Base-by-base conservation (phyloP, 345 rosid genomes). In the Brassica incana region DNA sequence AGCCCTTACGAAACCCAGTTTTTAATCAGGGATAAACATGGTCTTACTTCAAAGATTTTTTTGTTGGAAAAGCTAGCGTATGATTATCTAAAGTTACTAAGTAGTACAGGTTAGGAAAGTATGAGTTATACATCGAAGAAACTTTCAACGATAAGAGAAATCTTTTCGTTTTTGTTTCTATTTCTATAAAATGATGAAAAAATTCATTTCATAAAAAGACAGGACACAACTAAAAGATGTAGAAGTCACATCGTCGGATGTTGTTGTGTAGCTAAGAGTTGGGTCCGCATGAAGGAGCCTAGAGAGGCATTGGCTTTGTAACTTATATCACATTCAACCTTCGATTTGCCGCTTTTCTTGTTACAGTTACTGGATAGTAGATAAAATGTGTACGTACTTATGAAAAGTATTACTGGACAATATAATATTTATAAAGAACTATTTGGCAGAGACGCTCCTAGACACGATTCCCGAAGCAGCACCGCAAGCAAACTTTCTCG, bases 331-430 rank as follows among this genome's bases (percentile, higher is more conserved):
- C 32, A 15, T 73, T 48, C 64, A 73, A 60, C 62, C 65, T 73
- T 59, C 82, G 78, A 67, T 67, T 79, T 67, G 82, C 82, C 82
- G 74, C 82, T 79, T 73, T 77, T 73, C 59, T 10, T 78, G 35
- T 78, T 58, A 78, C 52, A 72, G 52, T 72, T 71, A 50, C 58
- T 50, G 58, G 58, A 50, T 50, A 50, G 58, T 48, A 50, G 58
- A 50, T 50, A 14, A 50, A 50, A 50, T 50, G 58, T 50, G 58
- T 4, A 50, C 6, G 58, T 50, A 50, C 54, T 48, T 48, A 36
- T 27, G 48, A 38, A 58, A 56, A 27, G 43, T 56, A 38, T 56
- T 4, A 65, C 5, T 54, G n/a, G 8, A 30, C 25, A 23, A 23
- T 74, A 32, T 73, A n/a, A 5, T 58, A 18, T 48, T 5, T 62